Percentiles rank a stretch among this genome's conserved stretches.
Evolutionary conservation across 169 alveolate species (phyloP).

Genomic region (Babesia gibsoni): DNA sequence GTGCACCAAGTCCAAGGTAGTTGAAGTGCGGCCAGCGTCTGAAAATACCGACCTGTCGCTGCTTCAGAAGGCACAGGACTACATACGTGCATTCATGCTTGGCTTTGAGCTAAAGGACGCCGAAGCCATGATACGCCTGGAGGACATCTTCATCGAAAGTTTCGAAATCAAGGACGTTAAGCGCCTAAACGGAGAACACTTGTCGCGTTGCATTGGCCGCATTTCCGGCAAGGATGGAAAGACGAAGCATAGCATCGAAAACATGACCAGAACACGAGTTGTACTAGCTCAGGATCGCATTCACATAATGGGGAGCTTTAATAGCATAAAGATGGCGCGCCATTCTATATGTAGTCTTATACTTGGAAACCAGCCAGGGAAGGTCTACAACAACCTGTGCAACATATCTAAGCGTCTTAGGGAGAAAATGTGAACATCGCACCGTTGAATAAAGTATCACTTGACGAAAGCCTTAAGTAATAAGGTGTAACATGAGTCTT

Average conservation of each 20-base stretch:
- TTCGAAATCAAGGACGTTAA: constrained; percentile 98
- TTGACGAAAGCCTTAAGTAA: too few relatives aligned
- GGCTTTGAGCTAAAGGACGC: constrained; percentile 99
- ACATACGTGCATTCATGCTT: constrained; percentile 94
- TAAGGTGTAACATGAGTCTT: too few relatives aligned
- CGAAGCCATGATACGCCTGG: constrained; percentile 96
- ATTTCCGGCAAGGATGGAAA: constrained; percentile 99
- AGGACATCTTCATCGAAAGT: constrained; percentile 95
- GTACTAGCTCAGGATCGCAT: constrained; percentile 82
- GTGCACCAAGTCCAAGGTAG: constrained; percentile 68
- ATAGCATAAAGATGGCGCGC: constrained; percentile 95
- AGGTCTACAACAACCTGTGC: constrained; percentile 92
- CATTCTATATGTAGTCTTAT: constrained; percentile 96
- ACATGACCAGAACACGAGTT: constrained; percentile 98
- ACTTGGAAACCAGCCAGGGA: constrained; percentile 96
- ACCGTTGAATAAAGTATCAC: too few relatives aligned
- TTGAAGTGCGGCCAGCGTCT: constrained; percentile 60
- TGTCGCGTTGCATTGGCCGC: constrained; percentile 97
- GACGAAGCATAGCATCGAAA: constrained; percentile 98
- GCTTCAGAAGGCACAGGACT: constrained; percentile 93
- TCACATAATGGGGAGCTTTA: constrained; percentile 85
- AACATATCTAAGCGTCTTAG: constrained; percentile 88
- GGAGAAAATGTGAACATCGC: constrained; percentile 77
- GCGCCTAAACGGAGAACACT: constrained; percentile 95
- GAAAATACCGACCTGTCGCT: constrained; percentile 66